Conservation (phyloP, 495 filamentous ascomycete species). For the Podospora fimiseda region DNA sequence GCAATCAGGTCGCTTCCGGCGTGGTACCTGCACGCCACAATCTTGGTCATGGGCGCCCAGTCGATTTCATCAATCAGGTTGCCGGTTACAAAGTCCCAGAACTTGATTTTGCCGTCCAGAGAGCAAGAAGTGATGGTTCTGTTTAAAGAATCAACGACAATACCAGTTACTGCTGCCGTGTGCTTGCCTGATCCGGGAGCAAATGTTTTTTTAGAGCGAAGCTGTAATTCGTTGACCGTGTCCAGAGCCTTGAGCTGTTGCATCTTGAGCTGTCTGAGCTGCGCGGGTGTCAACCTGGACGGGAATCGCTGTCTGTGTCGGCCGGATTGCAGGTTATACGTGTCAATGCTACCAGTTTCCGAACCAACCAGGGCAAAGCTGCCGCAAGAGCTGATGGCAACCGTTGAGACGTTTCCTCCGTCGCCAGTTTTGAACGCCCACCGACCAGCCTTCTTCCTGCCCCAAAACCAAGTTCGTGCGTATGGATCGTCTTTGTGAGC, state of each 20-base stretch:
- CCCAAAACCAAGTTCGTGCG: conserved; percentile 97
- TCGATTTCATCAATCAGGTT: conserved; percentile 72
- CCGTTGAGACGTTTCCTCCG: conserved; percentile 74
- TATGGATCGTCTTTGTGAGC: conserved; percentile 81
- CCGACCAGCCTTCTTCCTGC: conserved; percentile 80
- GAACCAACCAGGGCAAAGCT: conserved; percentile 93
- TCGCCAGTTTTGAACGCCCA: conserved; percentile 91
- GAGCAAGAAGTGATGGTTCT: conserved; percentile 75
- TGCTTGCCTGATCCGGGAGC: conserved; percentile 58
- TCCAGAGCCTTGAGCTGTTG: conserved; percentile 45
- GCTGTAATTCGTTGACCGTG: conserved; percentile 42
- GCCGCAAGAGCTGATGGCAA: conserved; percentile 83
- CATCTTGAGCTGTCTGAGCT: conserved; percentile 55
- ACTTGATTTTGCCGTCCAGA: conserved; percentile 92
- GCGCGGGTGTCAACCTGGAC: conserved; percentile 55
- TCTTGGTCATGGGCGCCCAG: conserved; percentile 73
- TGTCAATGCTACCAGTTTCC: conserved; percentile 70
- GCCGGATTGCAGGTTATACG: conserved; percentile 96
- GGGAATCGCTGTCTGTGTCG: conserved; percentile 80
- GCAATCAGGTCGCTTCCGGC: conserved; percentile 79
- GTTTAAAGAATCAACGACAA: conserved; percentile 80
- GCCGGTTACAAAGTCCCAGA: conserved; percentile 88
- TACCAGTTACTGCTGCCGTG: conserved; percentile 72
- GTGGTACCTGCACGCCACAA: conserved; percentile 73
- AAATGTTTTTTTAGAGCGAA: conserved; percentile 32